A percentile compares a stretch with the other conserved stretches of the same genome.
Evolutionary conservation across 768 basidiomycete species (phyloP).

Genomic region (Trametes sanguinea): DNA sequence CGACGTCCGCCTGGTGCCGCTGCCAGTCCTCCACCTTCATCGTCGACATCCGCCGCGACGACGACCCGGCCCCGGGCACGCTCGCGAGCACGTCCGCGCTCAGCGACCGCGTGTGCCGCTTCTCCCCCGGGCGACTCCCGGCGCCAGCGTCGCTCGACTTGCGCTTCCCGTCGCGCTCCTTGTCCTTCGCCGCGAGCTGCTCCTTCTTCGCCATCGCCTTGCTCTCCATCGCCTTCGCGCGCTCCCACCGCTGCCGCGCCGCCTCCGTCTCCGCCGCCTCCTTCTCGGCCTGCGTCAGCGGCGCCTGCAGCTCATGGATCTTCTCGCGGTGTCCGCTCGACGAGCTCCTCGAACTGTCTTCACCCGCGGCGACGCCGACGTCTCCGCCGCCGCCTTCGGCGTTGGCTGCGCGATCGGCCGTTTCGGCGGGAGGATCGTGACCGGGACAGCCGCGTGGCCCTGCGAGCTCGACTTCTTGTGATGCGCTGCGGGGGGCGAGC

Average conservation of each 20-base stretch:
- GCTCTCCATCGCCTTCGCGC: slow-evolving; percentile 70
- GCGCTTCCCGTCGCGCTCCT: slow-evolving; percentile 45
- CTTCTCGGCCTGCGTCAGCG: slow-evolving; percentile 77
- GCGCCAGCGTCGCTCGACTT: slow-evolving; percentile 20
- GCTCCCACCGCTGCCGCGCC: slow-evolving; percentile 85
- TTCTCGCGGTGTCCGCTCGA: slow-evolving; percentile 86
- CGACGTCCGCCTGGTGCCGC: slow-evolving; percentile 56
- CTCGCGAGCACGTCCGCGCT: slow-evolving; percentile 64
- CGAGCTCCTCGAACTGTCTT: slow-evolving; percentile 87
- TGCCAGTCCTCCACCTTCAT: slow-evolving; percentile 89
- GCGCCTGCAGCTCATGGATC: slow-evolving; percentile 78
- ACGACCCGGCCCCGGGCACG: slow-evolving; percentile 36
- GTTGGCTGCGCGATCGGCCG: slow-evolving; percentile 37
- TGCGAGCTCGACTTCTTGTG: slow-evolving; percentile 30
- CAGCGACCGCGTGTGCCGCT: slow-evolving; percentile 43
- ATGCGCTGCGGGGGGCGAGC: slow-evolving; percentile 13
- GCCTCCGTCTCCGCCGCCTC: slow-evolving; percentile 74
- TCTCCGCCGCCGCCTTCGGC: slow-evolving; percentile 49
- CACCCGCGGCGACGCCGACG: slow-evolving; percentile 42
- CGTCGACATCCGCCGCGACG: slow-evolving; percentile 67
- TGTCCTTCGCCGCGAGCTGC: slow-evolving; percentile 57
- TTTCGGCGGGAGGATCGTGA: slow-evolving; percentile 49
- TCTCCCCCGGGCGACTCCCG: slow-evolving; percentile 8
- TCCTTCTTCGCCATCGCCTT: slow-evolving; percentile 72
- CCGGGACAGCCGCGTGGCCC: slow-evolving; percentile 36